Evolutionary conservation across 257 asterid genomes (phyloP).

Genomic region (Gardenia jasminoides): DNA sequence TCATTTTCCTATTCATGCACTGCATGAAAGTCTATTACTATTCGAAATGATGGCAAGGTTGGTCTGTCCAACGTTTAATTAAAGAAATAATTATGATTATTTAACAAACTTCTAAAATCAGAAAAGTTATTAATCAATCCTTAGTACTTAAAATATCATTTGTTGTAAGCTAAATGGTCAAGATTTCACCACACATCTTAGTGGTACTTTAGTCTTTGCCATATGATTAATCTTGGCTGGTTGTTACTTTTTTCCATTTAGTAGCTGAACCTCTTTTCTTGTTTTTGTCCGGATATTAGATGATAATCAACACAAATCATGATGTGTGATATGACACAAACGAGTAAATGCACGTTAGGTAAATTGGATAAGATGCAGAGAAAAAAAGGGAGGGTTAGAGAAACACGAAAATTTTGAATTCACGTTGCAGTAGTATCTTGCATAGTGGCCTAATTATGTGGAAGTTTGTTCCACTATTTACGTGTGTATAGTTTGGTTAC

Average conservation of each 20-base stretch:
- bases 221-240: background rate
- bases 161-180: background rate
- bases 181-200: background rate
- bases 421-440: background rate
- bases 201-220: background rate
- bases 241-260: background rate
- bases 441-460: background rate
- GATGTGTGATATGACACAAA: background rate
- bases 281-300: background rate
- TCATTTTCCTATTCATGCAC: background rate
- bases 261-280: background rate
- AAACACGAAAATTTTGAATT: background rate
- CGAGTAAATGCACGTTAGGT: background rate
- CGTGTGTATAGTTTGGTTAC: too few relatives aligned
- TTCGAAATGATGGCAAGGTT: background rate
- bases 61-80: background rate
- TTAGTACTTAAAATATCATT: background rate
- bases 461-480: background rate
- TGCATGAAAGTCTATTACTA: background rate
- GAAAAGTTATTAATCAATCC: background rate
- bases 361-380: background rate
- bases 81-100: background rate
- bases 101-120: conserved; percentile 4
- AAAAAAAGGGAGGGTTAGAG: background rate
- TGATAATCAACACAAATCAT: background rate